Base-by-base conservation (phyloP, 805 yeast species). In the Tanozyma kutaoensis region DNA sequence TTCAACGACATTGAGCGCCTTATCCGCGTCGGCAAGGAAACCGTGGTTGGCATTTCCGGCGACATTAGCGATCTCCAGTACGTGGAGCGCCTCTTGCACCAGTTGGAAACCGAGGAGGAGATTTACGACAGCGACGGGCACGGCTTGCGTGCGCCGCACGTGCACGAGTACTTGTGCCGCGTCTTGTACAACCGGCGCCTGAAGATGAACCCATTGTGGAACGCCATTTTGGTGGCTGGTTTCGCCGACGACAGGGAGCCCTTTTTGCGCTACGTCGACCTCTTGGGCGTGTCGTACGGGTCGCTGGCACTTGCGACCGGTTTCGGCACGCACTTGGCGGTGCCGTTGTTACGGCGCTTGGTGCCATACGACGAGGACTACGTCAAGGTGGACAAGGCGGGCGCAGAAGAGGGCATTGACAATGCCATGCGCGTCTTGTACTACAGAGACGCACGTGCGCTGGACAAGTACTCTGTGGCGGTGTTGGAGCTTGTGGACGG, bases 181-280 rank as follows among this genome's bases (percentile, higher is more conserved):
- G 76, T 88, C 24, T 63, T 88, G 65, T 91, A 91, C 57, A 62
- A 69, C 38, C 76, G 97, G 55, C 72, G 99, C 55, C 68, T 79
- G 28, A 85, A 91, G 54, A 76, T 91, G 88, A 73, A 91, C 50
- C 99, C 99, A 14, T 64, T 85, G 37, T 91, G 97, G 97, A 91
- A 91, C 54, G 78, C 97, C 1, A 58, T 80, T 21, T 63, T 91
- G 30, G 96, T 91, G 28, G 95, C 85, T 10, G 99, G 99, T 8
- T 64, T 78, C 40, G 78, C 79, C 47, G 72, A 69, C 36, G 73
- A 73, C 31, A 43, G 50, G 22, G 45, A 53, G 13, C 84, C 91
- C 24, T 80, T 79, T 42, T 63, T 91, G 45, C 74, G 76, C 39
- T 86, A 81, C 46, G 93, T 85, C 24, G 95, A 91, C 50, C 61